Base-by-base conservation (phyloP, 306 rosid species). In the Ochetophila trinervis region DNA sequence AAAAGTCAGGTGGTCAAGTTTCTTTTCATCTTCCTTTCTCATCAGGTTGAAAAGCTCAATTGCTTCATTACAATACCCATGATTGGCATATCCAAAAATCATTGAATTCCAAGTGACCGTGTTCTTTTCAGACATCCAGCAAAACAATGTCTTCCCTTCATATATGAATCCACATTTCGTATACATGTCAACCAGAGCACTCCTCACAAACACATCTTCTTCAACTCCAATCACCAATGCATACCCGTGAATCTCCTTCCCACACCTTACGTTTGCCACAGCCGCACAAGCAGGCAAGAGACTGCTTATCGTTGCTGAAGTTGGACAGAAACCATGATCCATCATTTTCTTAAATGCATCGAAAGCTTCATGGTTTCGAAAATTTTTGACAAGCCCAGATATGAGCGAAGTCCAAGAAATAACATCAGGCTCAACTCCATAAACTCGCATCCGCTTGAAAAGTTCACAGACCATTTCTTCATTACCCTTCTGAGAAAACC, bases 181-280 rank as follows among this genome's bases (percentile, higher is more conserved):
- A 47, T 89, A 84, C 98, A 89, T 87, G 71, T 92, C 98, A 75
- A 92, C 85, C 36, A 92, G 81, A 60, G 96, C 96, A 79, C 91
- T 89, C 74, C 85, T 82, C 35, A 89, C 95, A 76, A 80, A 87
- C 35, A 85, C 58, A 76, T 87, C 91, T 60, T 75, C 76, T 70
- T 80, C 95, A 47, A 84, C 81, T 71, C 96, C 95, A 45, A 73
- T 75, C 44, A 78, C 81, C 66, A 84, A 61, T 0, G 90, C 79
- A 12, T 80, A 68, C 14, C 93, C 83, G 65, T 89, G 95, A 74
- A 92, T 71, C 76, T 84, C 98, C 77, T 78, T 85, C 67, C 98
- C 98, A 19, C 32, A 20, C 62, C 76, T 77, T 68, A 81, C 75
- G 42, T 83, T 87, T 15, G 87, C 86, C 2, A 51, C 78, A 13